These are phyloP conservation scores for Croton laevigatus DNA, from an alignment of 441 rosid genomes.

Conservation along the genomic window DNA sequence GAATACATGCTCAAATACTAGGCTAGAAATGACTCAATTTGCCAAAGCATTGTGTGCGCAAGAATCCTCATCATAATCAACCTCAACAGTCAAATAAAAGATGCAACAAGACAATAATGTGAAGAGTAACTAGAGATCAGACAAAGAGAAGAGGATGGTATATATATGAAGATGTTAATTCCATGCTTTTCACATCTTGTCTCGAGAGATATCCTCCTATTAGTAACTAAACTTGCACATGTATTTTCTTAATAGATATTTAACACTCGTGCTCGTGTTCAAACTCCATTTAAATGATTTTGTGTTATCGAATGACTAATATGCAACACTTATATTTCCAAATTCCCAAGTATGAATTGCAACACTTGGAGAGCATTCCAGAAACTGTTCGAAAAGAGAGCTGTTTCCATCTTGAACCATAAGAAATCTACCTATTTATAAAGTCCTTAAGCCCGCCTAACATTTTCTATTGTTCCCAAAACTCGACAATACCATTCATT, in stretches of 20 bases:
- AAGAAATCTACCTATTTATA: background rate
- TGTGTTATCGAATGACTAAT: background rate
- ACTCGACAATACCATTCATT: background rate
- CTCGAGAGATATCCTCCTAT: background rate
- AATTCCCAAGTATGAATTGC: background rate
- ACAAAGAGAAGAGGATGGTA: background rate
- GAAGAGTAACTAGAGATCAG: background rate
- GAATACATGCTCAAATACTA: no score
- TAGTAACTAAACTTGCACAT: background rate
- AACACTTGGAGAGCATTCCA: background rate
- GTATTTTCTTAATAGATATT: background rate
- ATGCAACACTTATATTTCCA: background rate
- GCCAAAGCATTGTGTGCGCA: background rate
- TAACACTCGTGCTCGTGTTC: background rate
- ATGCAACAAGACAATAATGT: background rate
- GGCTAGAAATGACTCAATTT: background rate
- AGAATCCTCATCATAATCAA: background rate
- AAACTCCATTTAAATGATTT: slow-evolving; percentile 1
- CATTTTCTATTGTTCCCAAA: background rate
- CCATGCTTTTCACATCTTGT: background rate
- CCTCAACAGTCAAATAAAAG: background rate
- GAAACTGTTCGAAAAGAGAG: background rate
- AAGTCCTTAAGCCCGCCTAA: background rate
- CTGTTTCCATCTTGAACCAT: background rate
- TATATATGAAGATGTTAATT: no score